Evolutionary conservation across 768 basidiomycete genomes (phyloP), one percentile per base, ranked within the genome.

Genomic region (Psilocybe cyanescens): DNA sequence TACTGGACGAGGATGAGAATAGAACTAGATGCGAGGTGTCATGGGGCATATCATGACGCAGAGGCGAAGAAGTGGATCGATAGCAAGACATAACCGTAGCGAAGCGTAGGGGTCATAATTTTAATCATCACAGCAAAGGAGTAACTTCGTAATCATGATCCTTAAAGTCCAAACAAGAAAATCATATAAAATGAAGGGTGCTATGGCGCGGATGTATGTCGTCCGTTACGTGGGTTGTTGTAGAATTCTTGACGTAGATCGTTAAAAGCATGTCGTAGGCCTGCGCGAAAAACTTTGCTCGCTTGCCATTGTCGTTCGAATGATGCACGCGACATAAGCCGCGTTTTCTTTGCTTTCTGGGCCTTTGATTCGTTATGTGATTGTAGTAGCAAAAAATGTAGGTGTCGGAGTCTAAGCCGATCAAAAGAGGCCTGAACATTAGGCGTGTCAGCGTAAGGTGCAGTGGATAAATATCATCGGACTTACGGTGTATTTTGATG

Each of bases 401-500:
- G 63, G 46, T 74, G 72, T 19, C 76, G 72, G 39, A 75, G 60
- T 61, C 67, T 65, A 9, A 80, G 70, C 53, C 77, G 71, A 60
- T 76, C 74, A 59, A 76, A 74, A 33, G 72, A 72, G 29, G 68
- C 67, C 75, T 76, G 60, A 12, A 54, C 30, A 24, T 31, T 46
- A 4, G 2, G 29, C 29, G 39, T 17, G 9, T 47, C 51, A 49
- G 33, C 29, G 55, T 47, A 37, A 37, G 7, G 52, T 33, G 45
- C 45, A 37, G 48, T 47, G 24, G 33, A 44, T 60, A 30, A 48
- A 50, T 55, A 46, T 28, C 45, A 39, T 53, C 50, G 45, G 55
- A 35, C 74, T 39, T 59, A 76, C 78, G 55, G 67, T 70, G 65
- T 76, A 75, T 61, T 78, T 78, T 57, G 72, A 70, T 47, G 74